Evolutionary conservation across 441 rosid genomes (phyloP).

Genomic region (Capsella rubella): DNA sequence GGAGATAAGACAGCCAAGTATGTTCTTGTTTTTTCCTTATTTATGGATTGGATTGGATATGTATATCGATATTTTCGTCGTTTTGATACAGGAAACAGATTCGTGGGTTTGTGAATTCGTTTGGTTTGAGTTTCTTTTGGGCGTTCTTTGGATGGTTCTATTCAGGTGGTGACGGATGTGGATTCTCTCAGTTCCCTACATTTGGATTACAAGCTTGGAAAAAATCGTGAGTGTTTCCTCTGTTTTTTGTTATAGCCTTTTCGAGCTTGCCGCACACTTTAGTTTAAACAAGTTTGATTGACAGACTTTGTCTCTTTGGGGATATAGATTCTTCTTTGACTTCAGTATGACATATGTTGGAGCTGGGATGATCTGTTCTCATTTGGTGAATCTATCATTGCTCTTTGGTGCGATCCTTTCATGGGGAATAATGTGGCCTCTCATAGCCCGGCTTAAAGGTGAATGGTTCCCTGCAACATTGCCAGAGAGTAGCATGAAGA

Average conservation of each 20-base stretch:
- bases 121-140: conserved; percentile 87
- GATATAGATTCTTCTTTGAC: conserved; percentile 87
- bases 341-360: conserved; percentile 88
- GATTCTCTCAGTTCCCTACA: conserved; percentile 85
- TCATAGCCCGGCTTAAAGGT: conserved; percentile 69
- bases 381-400: conserved; percentile 82
- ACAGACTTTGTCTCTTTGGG: conserved; percentile 24
- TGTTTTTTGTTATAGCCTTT: background rate
- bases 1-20: conserved; percentile 86
- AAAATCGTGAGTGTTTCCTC: conserved; percentile 59
- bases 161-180: conserved; percentile 76
- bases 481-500: conserved; percentile 75
- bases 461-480: conserved; percentile 67
- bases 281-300: background rate
- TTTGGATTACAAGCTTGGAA: conserved; percentile 85
- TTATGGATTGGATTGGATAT: conserved; percentile 6
- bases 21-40: conserved; percentile 4
- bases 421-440: conserved; percentile 96
- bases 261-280: background rate
- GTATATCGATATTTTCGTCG: background rate
- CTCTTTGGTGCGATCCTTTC: conserved; percentile 89
- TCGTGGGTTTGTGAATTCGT: conserved; percentile 71
- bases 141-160: conserved; percentile 96
- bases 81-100: conserved; percentile 79
- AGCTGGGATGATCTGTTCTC: conserved; percentile 98